These are phyloP conservation scores for Acanthamoeba lenticulata DNA, from an alignment of 208 protist species.

Conservation along the genomic window DNA sequence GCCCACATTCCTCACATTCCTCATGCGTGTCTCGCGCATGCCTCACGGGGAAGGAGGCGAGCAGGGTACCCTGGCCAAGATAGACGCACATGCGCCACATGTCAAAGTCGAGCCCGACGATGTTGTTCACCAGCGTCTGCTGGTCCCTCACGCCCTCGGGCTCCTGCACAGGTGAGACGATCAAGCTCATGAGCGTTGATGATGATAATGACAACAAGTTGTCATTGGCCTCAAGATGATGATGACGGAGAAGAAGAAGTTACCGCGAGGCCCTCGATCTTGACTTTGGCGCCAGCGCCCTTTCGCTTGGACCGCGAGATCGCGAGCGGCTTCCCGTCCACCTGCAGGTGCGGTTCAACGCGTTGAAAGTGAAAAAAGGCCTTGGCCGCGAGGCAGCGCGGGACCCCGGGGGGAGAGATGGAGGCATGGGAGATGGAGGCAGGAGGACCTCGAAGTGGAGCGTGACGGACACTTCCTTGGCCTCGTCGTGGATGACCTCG, in stretches of 20 bases:
- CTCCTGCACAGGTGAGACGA: background rate
- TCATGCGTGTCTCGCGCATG: no score
- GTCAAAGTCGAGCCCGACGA: slow-evolving; percentile 76
- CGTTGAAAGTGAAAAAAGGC: background rate
- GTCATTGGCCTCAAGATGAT: background rate
- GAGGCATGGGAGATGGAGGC: no score
- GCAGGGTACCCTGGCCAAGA: slow-evolving; percentile 65
- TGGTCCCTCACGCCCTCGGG: slow-evolving; percentile 72
- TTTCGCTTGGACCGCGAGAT: slow-evolving; percentile 66
- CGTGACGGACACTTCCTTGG: slow-evolving; percentile 40
- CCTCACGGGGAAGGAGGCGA: background rate
- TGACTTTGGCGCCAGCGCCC: slow-evolving; percentile 54
- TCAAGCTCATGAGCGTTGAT: background rate
- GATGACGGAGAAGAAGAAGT: no score
- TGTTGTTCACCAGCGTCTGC: slow-evolving; percentile 71
- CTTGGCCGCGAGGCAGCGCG: no score
- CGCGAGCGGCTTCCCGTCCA: slow-evolving; percentile 47
- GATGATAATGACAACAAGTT: no score
- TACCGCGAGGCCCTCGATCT: slow-evolving; percentile 61
- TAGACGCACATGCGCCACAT: slow-evolving; percentile 77
- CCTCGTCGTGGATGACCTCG: slow-evolving; percentile 74
- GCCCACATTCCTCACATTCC: no score
- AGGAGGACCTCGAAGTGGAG: slow-evolving; percentile 15
- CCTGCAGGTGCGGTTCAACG: background rate
- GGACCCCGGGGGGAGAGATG: no score